Base-by-base conservation (phyloP, 495 filamentous ascomycete species). In the Pyronema domesticum region DNA sequence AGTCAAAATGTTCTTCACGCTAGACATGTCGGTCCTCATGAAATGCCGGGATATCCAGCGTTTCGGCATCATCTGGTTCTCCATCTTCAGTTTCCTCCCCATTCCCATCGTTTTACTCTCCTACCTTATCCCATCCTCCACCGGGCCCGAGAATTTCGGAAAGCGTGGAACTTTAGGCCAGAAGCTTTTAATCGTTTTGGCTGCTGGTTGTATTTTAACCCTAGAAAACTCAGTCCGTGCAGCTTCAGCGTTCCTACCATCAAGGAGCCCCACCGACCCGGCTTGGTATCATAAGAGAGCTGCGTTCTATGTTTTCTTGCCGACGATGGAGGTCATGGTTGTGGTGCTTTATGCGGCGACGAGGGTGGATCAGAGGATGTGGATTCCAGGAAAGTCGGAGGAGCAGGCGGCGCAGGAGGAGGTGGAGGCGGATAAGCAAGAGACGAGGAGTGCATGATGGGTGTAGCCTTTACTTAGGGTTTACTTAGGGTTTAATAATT, bases 251-350 rank as follows among this genome's bases (percentile, higher is more conserved):
- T 86, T 76, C 68, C 69, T 72, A 46, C 65, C 73, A n/a, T n/a
- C 0, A 61, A 67, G 1, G 71, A 76, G 6, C 81, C 80, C 60
- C 8, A 65, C 50, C 6, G 37, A 82, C 36, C 81, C 84, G 9
- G 73, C 78, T 3, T 81, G 78, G 73, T 91, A 81, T 57, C 74
- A 82, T 57, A 69, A 65, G 56, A 82, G 81, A 59, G 74, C 78
- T 3, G 77, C 76, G 60, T 94, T 91, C 68, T 95, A 88, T 68
- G 62, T 79, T 59, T 87, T 94, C 71, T 78, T 81, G 63, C 88
- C 88, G 58, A 69, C 67, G 0, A 70, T 86, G 10, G 89, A 95
- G 67, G 66, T 86, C 23, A 17, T 80, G 3, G 76, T 89, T 10
- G 74, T 89, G 1, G 68, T 68, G 7, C 58, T 80, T 3, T 89